Conservation (phyloP, 495 filamentous ascomycete species). For the Aspergillus biplanus region DNA sequence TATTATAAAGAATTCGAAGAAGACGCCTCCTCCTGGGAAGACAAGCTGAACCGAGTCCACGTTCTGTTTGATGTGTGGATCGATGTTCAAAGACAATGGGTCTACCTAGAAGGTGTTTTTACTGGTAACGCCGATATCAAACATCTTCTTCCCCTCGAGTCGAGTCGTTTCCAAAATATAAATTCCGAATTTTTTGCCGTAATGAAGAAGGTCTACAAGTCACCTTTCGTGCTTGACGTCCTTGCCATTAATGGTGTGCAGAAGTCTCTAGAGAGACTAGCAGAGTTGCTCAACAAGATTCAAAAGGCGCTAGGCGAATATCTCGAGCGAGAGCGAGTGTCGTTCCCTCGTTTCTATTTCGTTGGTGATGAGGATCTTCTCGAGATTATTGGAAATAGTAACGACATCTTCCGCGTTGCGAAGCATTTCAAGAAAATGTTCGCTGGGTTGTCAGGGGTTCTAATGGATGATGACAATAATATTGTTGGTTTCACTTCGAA, state of each 20-base stretch:
- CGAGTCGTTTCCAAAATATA: slow-evolving; percentile 96
- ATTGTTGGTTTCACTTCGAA: slow-evolving; percentile 95
- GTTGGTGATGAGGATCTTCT: slow-evolving; percentile 97
- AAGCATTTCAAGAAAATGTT: slow-evolving; percentile 99
- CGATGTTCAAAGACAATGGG: slow-evolving; percentile 98
- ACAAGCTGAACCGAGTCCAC: slow-evolving; percentile 95
- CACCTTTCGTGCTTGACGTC: slow-evolving; percentile 91
- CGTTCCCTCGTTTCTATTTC: slow-evolving; percentile 98
- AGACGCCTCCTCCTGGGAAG: slow-evolving; percentile 94
- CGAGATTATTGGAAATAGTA: slow-evolving; percentile 99
- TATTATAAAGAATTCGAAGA: slow-evolving; percentile 99
- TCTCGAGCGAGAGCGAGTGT: slow-evolving; percentile 92
- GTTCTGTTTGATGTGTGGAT: slow-evolving; percentile 99
- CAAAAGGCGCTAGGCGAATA: slow-evolving; percentile 99
- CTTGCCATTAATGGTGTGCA: slow-evolving; percentile 93
- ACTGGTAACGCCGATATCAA: slow-evolving; percentile 99
- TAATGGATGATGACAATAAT: slow-evolving; percentile 86
- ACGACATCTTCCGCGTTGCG: slow-evolving; percentile 90
- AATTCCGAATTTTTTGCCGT: slow-evolving; percentile 97
- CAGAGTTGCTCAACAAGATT: slow-evolving; percentile 96
- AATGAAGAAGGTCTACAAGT: slow-evolving; percentile 98
- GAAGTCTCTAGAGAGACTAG: slow-evolving; percentile 90
- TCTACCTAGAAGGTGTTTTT: slow-evolving; percentile 98
- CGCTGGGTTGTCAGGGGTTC: slow-evolving; percentile 85
- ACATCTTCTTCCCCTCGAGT: slow-evolving; percentile 94